phyloP scores from a whole-genome alignment of 169 alveolate species.

The Cryptosporidium xiaoi region DNA sequence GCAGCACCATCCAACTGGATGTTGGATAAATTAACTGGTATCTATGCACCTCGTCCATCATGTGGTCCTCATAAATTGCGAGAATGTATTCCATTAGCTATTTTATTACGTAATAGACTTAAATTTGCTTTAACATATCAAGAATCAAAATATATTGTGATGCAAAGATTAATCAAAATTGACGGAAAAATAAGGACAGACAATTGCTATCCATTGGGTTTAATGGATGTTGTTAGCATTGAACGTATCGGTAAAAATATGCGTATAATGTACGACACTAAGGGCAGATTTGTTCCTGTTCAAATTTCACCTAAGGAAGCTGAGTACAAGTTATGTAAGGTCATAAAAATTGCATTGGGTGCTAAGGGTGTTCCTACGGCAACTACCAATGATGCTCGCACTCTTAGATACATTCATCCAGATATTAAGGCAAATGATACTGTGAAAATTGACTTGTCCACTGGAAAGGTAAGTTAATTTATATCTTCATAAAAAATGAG shows the following conservation, averaged over 20 bases:
- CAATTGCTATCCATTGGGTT: constrained; percentile 97
- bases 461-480: constrained; percentile 89
- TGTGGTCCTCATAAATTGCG: constrained; percentile 98
- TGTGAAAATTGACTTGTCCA: constrained; percentile 92
- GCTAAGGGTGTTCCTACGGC: constrained; percentile 96
- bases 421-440: constrained; percentile 97
- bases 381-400: constrained; percentile 98
- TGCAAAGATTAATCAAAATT: constrained; percentile 95
- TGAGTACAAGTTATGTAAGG: constrained; percentile 95
- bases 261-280: constrained; percentile 96
- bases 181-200: constrained; percentile 97
- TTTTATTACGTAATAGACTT: constrained; percentile 93
- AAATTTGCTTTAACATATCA: constrained; percentile 93
- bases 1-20: constrained; percentile 99
- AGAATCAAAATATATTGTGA: constrained; percentile 94
- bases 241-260: constrained; percentile 94
- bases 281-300: constrained; percentile 97
- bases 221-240: constrained; percentile 95
- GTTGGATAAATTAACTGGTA: constrained; percentile 97
- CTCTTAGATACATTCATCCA: constrained; percentile 98
- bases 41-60: constrained; percentile 90
- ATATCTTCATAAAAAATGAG: not conserved
- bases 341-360: constrained; percentile 93
- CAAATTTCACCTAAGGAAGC: constrained; percentile 95
- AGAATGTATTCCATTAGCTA: constrained; percentile 96